Base-by-base conservation (phyloP, 2,329 filamentous ascomycete species). In the Phialophora expanda region DNA sequence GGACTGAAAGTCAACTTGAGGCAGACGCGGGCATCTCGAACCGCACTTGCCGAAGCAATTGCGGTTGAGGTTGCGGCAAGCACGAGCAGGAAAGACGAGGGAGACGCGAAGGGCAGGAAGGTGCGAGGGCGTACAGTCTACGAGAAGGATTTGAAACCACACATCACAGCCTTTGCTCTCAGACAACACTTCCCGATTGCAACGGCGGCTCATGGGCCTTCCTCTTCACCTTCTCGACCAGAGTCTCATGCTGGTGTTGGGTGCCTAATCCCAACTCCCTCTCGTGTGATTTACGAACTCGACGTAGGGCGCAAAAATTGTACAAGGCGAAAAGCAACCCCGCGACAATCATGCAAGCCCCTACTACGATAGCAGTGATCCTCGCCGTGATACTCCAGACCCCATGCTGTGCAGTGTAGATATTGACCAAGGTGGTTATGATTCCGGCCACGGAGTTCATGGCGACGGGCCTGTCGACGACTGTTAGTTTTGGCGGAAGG, bases 361-460 rank as follows among this genome's bases (percentile, higher is more conserved):
- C 69, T 7, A 66, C 71, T 24, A 70, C 69, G n/a, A 71, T 69
- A 8, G 72, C 73, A 8, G 75, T 72, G 41, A 76, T 72, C 57
- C 69, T 72, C 0, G 74, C 74, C 0, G 75, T 74, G 30, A 73
- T 58, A 26, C 64, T 82, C 72, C 61, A 78, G 7, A 71, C 69
- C n/a, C 67, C 66, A 17, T 72, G 57, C 62, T 71, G 70, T 6
- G 70, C 71, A 4, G 71, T 71, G 56, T 85, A 85, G 3, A 86
- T 78, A 69, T 80, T 81, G 3, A 84, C 76, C 4, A 86, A 69
- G 0, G 83, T 84, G 1, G 80, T 81, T 6, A 86, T 76, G 30
- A 85, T 68, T 1, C 84, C 84, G 4, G 82, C 83, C 14, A 82
- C 69, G 14, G 80, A 81, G 71, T 85, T 84, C 59, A 84, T 73